phyloP scores from a whole-genome alignment of 306 rosid genomes.

The Biancaea sappan region DNA sequence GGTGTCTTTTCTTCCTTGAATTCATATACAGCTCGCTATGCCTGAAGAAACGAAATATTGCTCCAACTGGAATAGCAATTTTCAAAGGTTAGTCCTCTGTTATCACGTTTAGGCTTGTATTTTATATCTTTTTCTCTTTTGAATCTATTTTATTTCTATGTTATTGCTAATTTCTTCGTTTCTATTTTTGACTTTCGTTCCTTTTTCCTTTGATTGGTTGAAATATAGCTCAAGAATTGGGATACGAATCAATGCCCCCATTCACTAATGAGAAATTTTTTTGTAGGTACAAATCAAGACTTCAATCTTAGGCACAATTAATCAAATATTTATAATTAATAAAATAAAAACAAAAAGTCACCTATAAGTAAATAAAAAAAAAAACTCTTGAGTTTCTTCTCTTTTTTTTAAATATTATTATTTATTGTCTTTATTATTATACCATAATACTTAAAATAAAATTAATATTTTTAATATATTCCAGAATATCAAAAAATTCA shows the following conservation, averaged over 20 bases:
- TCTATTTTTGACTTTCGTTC: not conserved
- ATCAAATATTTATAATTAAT: too few species aligned
- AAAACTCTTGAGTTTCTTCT: too few species aligned
- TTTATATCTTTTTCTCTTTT: too few species aligned
- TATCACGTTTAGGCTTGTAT: not conserved
- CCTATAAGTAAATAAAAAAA: too few species aligned
- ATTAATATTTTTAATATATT: too few species aligned
- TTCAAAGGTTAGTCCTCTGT: constrained; percentile 51
- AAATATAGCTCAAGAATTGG: constrained; percentile 58
- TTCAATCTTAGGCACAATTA: too few species aligned
- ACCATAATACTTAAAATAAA: too few species aligned
- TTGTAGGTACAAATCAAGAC: too few species aligned
- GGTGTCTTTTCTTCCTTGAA: not conserved
- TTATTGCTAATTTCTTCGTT: not conserved
- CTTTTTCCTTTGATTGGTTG: constrained; percentile 17
- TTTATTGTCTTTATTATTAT: too few species aligned
- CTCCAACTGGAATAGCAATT: constrained; percentile 75
- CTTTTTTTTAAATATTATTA: too few species aligned
- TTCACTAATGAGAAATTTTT: constrained; percentile 65
- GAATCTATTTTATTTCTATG: not conserved
- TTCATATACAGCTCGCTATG: constrained; percentile 57
- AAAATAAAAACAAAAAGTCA: too few species aligned
- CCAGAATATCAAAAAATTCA: too few species aligned
- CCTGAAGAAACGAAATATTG: constrained; percentile 58
- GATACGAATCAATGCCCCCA: constrained; percentile 75